Evolutionary conservation across 2,329 filamentous ascomycete species (phyloP).

Genomic region (Kalmusia sp.): DNA sequence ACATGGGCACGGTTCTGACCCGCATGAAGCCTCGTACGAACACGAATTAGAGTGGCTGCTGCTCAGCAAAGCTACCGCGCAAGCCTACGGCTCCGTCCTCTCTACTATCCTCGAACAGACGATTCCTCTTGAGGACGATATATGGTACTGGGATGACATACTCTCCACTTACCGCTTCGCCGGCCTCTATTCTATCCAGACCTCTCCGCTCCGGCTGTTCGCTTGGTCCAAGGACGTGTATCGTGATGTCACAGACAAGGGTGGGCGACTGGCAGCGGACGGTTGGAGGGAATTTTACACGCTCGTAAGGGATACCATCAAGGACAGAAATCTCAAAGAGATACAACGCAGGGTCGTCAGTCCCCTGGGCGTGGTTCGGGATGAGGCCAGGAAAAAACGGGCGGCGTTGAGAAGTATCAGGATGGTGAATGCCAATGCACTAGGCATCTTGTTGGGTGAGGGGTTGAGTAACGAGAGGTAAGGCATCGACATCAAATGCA

Average conservation of each 20-base stretch:
- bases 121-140: conserved; percentile 81
- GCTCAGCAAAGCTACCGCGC: conserved; percentile 89
- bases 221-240: conserved; percentile 75
- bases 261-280: conserved; percentile 45
- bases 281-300: conserved; percentile 74
- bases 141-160: conserved; percentile 96
- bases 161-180: conserved; percentile 79
- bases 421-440: conserved; percentile 81
- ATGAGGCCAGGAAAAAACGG: conserved; percentile 78
- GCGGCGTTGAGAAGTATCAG: conserved; percentile 73
- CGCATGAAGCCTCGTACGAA: conserved; percentile 60
- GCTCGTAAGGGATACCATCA: conserved; percentile 77
- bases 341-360: conserved; percentile 76
- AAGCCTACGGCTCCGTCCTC: conserved; percentile 83
- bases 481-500: neutral
- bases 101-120: conserved; percentile 82
- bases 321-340: conserved; percentile 73
- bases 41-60: conserved; percentile 89
- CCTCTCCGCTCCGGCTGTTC: conserved; percentile 78
- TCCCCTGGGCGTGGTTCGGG: conserved; percentile 76
- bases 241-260: conserved; percentile 60
- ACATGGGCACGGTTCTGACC: conserved; percentile 27
- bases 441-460: conserved; percentile 88
- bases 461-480: conserved; percentile 68
- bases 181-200: conserved; percentile 85